phyloP scores from a whole-genome alignment of 257 asterid genomes.

The Solanum rostratum region DNA sequence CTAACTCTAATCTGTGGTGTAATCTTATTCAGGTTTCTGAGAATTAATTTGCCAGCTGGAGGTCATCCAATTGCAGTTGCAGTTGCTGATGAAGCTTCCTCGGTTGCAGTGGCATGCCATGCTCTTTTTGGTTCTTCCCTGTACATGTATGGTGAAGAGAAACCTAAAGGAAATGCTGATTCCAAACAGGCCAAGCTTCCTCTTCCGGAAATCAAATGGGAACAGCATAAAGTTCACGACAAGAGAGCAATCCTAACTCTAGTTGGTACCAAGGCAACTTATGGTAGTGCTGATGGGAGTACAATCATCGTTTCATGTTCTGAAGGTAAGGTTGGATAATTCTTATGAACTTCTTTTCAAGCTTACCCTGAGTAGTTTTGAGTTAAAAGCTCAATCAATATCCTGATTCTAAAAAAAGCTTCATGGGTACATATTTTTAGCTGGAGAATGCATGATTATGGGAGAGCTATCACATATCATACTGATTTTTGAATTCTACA shows the following conservation, averaged over 20 bases:
- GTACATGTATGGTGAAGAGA: slow-evolving; percentile 90
- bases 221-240: slow-evolving; percentile 74
- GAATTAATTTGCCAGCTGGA: slow-evolving; percentile 83
- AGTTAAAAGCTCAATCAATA: background rate
- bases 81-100: slow-evolving; percentile 68
- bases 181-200: slow-evolving; percentile 75
- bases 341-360: slow-evolving; percentile 3
- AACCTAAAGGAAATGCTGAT: slow-evolving; percentile 36
- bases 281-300: slow-evolving; percentile 93
- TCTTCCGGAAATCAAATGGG: slow-evolving; percentile 90
- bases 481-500: background rate
- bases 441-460: background rate
- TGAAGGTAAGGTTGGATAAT: slow-evolving; percentile 50
- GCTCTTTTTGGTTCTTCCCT: slow-evolving; percentile 70
- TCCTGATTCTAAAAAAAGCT: background rate
- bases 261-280: slow-evolving; percentile 67
- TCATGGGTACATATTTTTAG: background rate
- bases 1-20: background rate
- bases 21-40: slow-evolving; percentile 53
- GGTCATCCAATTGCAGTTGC: slow-evolving; percentile 82
- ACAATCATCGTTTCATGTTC: slow-evolving; percentile 68
- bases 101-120: slow-evolving; percentile 70
- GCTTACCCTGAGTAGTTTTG: background rate
- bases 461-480: background rate
- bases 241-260: slow-evolving; percentile 63